Evolutionary conservation across 805 yeast species (phyloP).

Genomic region (Kluyveromyces nonfermentans): DNA sequence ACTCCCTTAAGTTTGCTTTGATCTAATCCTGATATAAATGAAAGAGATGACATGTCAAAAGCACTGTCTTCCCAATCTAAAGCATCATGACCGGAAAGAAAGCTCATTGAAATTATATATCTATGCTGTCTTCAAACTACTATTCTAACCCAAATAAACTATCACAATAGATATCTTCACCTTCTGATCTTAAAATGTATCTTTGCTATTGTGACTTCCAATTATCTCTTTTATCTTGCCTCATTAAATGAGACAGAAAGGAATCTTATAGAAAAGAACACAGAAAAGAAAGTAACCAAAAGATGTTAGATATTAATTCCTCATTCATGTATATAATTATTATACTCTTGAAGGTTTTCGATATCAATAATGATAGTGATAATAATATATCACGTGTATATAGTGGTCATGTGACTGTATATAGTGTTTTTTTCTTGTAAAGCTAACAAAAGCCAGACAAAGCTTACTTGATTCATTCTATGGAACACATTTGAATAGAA

Average conservation of each 20-base stretch:
- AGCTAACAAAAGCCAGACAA: too few species aligned
- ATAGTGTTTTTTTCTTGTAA: too few species aligned
- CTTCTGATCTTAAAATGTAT: background rate
- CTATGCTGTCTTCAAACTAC: too few species aligned
- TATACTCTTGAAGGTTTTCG: too few species aligned
- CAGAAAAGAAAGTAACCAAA: background rate
- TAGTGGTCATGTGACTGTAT: too few species aligned
- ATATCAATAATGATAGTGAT: too few species aligned
- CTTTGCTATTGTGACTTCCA: background rate
- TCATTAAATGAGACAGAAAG: background rate
- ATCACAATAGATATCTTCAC: too few species aligned
- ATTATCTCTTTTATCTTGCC: background rate
- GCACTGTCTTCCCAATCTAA: constrained; percentile 3
- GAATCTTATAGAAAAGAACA: background rate
- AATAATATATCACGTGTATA: too few species aligned
- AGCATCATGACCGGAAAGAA: background rate
- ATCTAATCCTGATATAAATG: constrained; percentile 1
- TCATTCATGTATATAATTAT: too few species aligned
- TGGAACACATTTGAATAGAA: too few species aligned
- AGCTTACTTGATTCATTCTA: too few species aligned
- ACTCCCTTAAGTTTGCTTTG: constrained; percentile 2
- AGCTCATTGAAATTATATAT: background rate
- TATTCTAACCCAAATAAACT: too few species aligned
- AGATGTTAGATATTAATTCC: background rate
- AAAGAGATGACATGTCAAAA: constrained; percentile 3